Evolutionary conservation across 177 flowering plant species (phyloP), one percentile per base, ranked within the genome.

Genomic region (Telopea speciosissima): DNA sequence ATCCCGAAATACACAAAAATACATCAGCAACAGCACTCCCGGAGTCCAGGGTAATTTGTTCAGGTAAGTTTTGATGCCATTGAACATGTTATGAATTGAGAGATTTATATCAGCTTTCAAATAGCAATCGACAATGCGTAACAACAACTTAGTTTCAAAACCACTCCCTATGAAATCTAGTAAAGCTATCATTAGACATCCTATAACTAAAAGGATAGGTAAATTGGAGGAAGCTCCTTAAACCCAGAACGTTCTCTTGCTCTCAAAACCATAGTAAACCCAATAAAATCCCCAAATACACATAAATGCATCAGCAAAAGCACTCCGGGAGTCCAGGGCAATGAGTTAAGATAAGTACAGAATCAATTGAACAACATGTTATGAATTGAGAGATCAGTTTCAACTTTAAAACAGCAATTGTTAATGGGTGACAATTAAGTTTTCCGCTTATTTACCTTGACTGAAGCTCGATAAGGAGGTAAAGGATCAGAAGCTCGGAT

Each of bases 391-490:
- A 12, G 54, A 49, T 49, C 3, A 49, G 19, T 49, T 49, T 49
- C 54, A 49, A 49, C 19, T 49, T 49, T 49, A 17, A 49, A 49
- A 16, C 19, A 49, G 3, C 14, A 6, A 49, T 49, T 49, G 19
- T 0, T 3, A 49, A 49, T 12, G 19, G 54, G 54, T 16, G 5
- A 49, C 54, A 49, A 13, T 12, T 12, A 3, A 49, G 54, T 12
- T 49, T 49, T 49, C 19, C 8, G 54, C 3, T 49, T 49, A 49
- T 21, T 58, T 40, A 90, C 97, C 92, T 90, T 92, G 74, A 87
- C 40, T 10, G 98, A 92, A 54, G 98, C 98, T 1, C 83, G 88
- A 70, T 85, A 92, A 63, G 96, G 96, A 73, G 98, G 98, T 71
- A 87, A 81, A 67, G 96, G 95, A 66, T 93, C 98, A 16, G 82